Evolutionary conservation across 2,329 filamentous ascomycete species (phyloP).

Genomic region (Sphaerulina populicola): DNA sequence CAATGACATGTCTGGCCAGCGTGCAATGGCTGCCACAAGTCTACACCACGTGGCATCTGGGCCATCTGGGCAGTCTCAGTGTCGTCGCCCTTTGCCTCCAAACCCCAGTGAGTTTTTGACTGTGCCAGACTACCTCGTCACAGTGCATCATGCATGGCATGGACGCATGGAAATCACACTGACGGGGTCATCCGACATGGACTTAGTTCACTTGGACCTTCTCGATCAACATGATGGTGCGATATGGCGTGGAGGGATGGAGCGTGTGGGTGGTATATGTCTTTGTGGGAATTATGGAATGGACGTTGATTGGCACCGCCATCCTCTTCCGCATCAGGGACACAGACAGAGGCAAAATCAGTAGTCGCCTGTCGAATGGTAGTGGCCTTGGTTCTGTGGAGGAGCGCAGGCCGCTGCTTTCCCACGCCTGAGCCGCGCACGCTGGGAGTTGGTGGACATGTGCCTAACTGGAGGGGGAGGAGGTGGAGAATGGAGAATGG

Average conservation of each 20-base stretch:
- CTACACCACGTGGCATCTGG: slow-evolving; percentile 73
- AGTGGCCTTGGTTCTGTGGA: neutral
- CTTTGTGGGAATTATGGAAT: slow-evolving; percentile 74
- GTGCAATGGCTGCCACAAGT: slow-evolving; percentile 91
- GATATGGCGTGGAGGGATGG: slow-evolving; percentile 73
- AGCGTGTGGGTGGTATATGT: slow-evolving; percentile 87
- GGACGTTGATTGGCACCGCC: slow-evolving; percentile 65
- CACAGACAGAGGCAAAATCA: slow-evolving; percentile 19
- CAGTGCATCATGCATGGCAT: too few relatives aligned
- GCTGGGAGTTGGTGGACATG: too few relatives aligned
- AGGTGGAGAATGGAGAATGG: too few relatives aligned
- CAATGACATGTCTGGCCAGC: slow-evolving; percentile 65
- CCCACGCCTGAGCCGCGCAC: neutral
- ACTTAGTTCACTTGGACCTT: slow-evolving; percentile 48
- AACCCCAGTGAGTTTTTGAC: slow-evolving; percentile 61
- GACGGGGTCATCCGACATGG: too few relatives aligned
- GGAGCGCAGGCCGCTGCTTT: slow-evolving; percentile 9
- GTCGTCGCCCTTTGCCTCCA: slow-evolving; percentile 97
- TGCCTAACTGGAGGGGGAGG: too few relatives aligned
- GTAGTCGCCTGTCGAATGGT: neutral
- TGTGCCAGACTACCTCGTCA: neutral
- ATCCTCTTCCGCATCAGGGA: slow-evolving; percentile 61
- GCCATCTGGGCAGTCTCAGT: slow-evolving; percentile 79
- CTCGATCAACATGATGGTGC: slow-evolving; percentile 59
- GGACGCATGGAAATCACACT: too few relatives aligned